Evolutionary conservation across 2,329 filamentous ascomycete genomes (phyloP).

Genomic region (Fusarium sororula): DNA sequence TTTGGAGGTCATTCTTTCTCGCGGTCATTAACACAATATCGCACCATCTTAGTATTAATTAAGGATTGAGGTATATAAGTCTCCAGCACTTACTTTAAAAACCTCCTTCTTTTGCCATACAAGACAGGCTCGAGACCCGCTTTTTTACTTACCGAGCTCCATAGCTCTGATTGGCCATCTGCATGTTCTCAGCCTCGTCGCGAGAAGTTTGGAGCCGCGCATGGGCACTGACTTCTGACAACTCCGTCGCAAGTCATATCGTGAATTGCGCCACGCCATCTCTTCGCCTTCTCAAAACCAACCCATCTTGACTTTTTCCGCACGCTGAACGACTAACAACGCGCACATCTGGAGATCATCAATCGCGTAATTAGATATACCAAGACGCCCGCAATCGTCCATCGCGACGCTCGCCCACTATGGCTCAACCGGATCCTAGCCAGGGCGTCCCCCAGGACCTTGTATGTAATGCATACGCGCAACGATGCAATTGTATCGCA

Average conservation of each 20-base stretch:
- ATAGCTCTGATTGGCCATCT: slow-evolving; percentile 40
- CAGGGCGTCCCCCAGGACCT: slow-evolving; percentile 55
- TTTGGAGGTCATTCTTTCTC: background rate
- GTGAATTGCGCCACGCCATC: slow-evolving; percentile 37
- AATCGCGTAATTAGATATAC: slow-evolving; percentile 33
- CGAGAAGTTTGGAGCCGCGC: slow-evolving; percentile 51
- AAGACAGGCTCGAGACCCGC: slow-evolving; percentile 23
- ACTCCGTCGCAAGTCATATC: slow-evolving; percentile 30
- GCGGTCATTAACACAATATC: background rate
- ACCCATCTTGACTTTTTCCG: background rate
- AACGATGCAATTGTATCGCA: background rate
- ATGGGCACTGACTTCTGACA: slow-evolving; percentile 36
- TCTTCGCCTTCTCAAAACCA: slow-evolving; percentile 15
- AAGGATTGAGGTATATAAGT: too few relatives aligned
- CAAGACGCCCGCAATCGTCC: slow-evolving; percentile 14
- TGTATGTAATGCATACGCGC: slow-evolving; percentile 42
- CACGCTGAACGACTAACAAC: background rate
- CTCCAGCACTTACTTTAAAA: background rate
- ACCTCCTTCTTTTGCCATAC: background rate
- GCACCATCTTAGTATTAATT: background rate
- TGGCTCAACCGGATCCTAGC: slow-evolving; percentile 55
- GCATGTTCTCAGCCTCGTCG: slow-evolving; percentile 45
- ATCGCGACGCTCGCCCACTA: slow-evolving; percentile 42
- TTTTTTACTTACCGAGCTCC: slow-evolving; percentile 3
- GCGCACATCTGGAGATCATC: background rate